Conservation (phyloP, 306 rosid species). For the Begonia masoniana region DNA sequence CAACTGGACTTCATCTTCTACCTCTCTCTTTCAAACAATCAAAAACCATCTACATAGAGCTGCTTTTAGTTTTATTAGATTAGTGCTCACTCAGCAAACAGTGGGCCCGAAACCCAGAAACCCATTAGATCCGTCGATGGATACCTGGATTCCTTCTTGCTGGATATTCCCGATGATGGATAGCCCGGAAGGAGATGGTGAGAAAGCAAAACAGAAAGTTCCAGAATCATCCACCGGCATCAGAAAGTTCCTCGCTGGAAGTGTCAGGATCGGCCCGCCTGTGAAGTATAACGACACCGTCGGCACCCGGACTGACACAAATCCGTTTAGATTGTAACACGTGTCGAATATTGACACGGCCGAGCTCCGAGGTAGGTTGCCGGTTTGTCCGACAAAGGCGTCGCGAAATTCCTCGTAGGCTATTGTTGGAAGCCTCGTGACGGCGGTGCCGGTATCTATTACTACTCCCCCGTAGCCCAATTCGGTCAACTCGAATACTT, state of each 20-base stretch:
- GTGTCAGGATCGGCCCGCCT: conserved; percentile 63
- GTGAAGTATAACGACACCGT: conserved; percentile 71
- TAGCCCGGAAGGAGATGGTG: conserved; percentile 34
- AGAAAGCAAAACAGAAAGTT: conserved; percentile 74
- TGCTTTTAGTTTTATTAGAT: too few species aligned
- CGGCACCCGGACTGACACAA: conserved; percentile 74
- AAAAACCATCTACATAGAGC: too few species aligned
- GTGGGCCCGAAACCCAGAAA: conserved; percentile 83
- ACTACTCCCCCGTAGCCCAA: conserved; percentile 67
- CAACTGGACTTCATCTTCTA: too few species aligned
- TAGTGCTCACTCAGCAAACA: conserved; percentile 28
- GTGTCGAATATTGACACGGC: conserved; percentile 77
- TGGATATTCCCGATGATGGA: conserved; percentile 84
- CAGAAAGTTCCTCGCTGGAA: conserved; percentile 61
- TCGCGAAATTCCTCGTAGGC: conserved; percentile 56
- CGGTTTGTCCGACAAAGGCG: conserved; percentile 44
- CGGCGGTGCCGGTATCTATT: conserved; percentile 94
- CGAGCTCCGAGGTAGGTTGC: conserved; percentile 45
- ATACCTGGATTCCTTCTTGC: conserved; percentile 80
- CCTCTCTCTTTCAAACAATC: too few species aligned
- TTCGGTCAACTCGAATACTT: conserved; percentile 29
- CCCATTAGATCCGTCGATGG: conserved; percentile 69
- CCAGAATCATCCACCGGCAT: conserved; percentile 63
- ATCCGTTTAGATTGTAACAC: conserved; percentile 56
- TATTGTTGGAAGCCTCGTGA: conserved; percentile 48